Evolutionary conservation across 2,329 filamentous ascomycete species (phyloP), one percentile per base, ranked within the genome.

Genomic region (Keithomyces neogunnii): DNA sequence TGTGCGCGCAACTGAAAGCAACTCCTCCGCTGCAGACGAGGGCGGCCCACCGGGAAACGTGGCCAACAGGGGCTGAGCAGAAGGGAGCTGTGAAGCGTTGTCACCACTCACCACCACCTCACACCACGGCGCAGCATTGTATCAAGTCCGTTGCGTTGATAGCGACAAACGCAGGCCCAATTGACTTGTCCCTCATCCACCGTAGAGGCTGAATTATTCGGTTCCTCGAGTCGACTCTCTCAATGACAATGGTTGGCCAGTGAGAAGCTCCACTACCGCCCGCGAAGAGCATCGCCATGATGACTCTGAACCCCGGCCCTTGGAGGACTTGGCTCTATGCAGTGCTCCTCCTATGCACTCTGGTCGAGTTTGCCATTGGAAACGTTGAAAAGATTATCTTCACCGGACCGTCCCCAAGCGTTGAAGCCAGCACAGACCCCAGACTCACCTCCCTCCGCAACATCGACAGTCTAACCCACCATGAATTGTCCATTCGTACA

Each of bases 311-410:
- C 8, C 13, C 40, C 29, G 6, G 6, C 5, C 40, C 5, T 46
- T 8, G 11, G 40, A 42, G 29, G 47, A 26, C 26, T 11, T 28
- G 47, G 28, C 11, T 51, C 6, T 13, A 43, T 5, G 31, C 32
- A 26, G 11, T 53, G 4, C 42, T 48, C 44, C 49, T 49, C n/a
- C 28, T 48, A 5, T 49, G 30, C 45, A 36, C 40, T 19, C 48
- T 52, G 19, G 46, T 59, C 4, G 40, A 53, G 10, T 10, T 59
- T n/a, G 59, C 51, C 35, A 35, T 57, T 28, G 89, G 86, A 66
- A 97, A 99, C 67, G 86, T 87, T 51, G 93, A 97, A 67, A 99
- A 99, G 71, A 76, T 81, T 59, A 89, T 97, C 62, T 97, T 99
- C 72, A 73, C 86, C 36, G 89, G 81, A 28, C 90, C 91, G 9